Conservation (phyloP, 176 grass and related monocot genomes). For the Dactylis glomerata region DNA sequence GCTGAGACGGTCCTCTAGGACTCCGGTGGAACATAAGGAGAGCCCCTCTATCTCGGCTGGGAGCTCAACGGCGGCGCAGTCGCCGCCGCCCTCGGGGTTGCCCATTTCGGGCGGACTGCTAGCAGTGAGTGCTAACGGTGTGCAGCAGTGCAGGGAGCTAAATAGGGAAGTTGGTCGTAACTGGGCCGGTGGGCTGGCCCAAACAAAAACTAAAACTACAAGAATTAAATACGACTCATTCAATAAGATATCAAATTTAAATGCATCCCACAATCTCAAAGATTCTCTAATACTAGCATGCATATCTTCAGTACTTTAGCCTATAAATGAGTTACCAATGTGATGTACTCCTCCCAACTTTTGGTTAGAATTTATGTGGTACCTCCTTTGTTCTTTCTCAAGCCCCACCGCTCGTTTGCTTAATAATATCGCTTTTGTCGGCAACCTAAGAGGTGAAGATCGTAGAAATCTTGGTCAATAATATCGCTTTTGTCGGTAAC, state of each 20-base stretch:
- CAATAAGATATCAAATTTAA: neutral
- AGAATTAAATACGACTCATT: neutral
- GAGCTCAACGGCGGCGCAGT: neutral
- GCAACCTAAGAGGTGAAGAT: too few species aligned
- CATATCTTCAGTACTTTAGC: neutral
- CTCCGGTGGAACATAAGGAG: neutral
- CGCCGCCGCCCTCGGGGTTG: neutral
- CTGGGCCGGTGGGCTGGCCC: neutral
- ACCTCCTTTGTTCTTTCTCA: neutral
- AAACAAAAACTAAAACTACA: too few species aligned
- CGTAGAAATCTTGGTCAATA: too few species aligned
- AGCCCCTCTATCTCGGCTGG: neutral
- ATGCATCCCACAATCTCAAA: neutral
- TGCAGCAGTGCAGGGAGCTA: neutral
- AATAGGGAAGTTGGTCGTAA: slow-evolving; percentile 3
- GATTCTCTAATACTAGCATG: too few species aligned
- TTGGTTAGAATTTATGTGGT: neutral
- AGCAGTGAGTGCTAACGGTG: neutral
- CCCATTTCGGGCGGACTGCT: neutral
- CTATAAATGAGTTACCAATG: neutral
- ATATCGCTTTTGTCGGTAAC: too few species aligned
- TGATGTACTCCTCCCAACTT: neutral
- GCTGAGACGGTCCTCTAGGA: neutral
- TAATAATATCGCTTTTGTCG: neutral
- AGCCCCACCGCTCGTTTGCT: neutral